Percentiles rank a stretch among this genome's conserved stretches.
These are phyloP conservation scores for Vaucheria bursata DNA, from an alignment of 352 stramenopile genomes.

Conservation along the genomic window DNA sequence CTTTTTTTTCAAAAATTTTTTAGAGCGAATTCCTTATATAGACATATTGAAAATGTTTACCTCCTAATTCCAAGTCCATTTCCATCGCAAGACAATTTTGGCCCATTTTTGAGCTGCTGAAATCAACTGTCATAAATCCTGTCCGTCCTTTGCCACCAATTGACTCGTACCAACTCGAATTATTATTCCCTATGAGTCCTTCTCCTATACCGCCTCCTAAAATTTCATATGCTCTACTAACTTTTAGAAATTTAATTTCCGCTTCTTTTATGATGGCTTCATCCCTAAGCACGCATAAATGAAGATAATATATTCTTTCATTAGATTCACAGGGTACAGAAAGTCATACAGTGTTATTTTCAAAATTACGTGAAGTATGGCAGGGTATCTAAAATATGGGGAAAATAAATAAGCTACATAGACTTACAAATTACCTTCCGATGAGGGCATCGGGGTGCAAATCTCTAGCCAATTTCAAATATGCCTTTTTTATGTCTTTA, in stretches of 20 bases:
- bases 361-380: no score
- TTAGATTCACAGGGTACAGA: no score
- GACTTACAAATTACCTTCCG: neutral
- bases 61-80: neutral
- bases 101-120: neutral
- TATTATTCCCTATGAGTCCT: neutral
- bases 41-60: no score
- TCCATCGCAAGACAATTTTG: neutral
- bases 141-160: slow-evolving; percentile 5
- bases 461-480: slow-evolving; percentile 7
- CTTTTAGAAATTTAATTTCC: neutral
- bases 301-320: no score
- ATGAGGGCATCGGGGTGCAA: slow-evolving; percentile 10
- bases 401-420: no score
- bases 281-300: no score
- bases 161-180: neutral
- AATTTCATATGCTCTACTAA: neutral
- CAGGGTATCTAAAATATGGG: no score
- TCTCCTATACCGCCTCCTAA: neutral
- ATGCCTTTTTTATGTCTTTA: neutral
- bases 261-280: neutral
- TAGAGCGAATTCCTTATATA: no score
- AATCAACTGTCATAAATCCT: neutral
- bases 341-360: no score
- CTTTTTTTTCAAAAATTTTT: no score